Conservation (phyloP, 208 protist species). For the Acanthamoeba sp. region DNA sequence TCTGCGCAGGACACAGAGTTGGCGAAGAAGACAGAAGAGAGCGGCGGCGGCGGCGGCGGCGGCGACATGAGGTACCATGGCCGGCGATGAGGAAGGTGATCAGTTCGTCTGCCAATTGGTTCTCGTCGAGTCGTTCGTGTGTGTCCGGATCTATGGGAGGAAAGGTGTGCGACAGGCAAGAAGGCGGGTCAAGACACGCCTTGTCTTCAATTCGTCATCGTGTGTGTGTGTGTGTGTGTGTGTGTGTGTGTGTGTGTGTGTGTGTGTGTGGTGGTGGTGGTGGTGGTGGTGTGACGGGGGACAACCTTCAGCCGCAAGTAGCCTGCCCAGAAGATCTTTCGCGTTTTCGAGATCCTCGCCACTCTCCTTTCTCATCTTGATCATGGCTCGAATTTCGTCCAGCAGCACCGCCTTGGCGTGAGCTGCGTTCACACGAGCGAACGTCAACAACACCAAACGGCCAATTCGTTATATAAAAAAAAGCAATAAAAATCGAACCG, state of each 20-base stretch:
- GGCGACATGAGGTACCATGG: background rate
- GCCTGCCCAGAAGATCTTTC: slow-evolving; percentile 32
- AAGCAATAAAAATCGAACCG: background rate
- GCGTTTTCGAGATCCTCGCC: slow-evolving; percentile 27
- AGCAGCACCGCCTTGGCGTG: slow-evolving; percentile 28
- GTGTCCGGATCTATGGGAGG: slow-evolving; percentile 29
- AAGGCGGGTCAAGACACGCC: too few relatives aligned
- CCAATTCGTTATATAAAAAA: too few relatives aligned
- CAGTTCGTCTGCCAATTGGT: slow-evolving; percentile 22
- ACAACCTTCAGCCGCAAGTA: slow-evolving; percentile 34
- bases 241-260: background rate
- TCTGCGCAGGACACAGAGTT: background rate
- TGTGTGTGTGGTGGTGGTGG: background rate
- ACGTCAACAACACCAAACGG: too few relatives aligned
- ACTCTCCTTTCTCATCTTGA: slow-evolving; percentile 24
- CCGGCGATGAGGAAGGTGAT: slow-evolving; percentile 62
- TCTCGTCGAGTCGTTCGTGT: background rate
- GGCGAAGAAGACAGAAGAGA: too few relatives aligned
- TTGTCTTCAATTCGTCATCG: too few relatives aligned
- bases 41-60: too few relatives aligned
- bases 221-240: too few relatives aligned
- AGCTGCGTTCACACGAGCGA: too few relatives aligned
- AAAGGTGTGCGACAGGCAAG: too few relatives aligned
- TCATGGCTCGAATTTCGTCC: slow-evolving; percentile 25
- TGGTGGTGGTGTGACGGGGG: background rate